A percentile compares a stretch with the other conserved stretches of the same genome.
Evolutionary conservation across 345 rosid species (phyloP).

Genomic region (Pseudoturritis turrita): DNA sequence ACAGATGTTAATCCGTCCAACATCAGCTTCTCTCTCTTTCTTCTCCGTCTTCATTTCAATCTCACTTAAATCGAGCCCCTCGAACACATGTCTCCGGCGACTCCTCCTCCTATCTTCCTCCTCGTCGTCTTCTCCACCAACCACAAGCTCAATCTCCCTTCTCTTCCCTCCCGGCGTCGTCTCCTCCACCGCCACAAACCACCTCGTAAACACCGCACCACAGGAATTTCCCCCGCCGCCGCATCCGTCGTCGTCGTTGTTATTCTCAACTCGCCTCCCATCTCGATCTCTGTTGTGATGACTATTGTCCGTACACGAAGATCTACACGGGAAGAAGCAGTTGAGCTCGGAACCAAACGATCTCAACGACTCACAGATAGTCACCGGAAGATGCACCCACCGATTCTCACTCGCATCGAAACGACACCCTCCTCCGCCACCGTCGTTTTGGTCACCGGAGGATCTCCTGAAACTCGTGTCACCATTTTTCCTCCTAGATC

Average conservation of each 20-base stretch:
- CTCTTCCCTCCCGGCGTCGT: slow-evolving; percentile 47
- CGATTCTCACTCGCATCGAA: slow-evolving; percentile 35
- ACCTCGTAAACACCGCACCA: slow-evolving; percentile 73
- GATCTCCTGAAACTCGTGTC: slow-evolving; percentile 64
- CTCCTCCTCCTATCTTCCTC: slow-evolving; percentile 49
- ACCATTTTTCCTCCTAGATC: slow-evolving; percentile 53
- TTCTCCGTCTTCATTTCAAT: slow-evolving; percentile 38
- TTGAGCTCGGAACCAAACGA: slow-evolving; percentile 78
- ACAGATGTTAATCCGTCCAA: slow-evolving; percentile 50
- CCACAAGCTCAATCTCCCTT: slow-evolving; percentile 74
- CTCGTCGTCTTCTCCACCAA: slow-evolving; percentile 48
- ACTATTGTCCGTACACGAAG: slow-evolving; percentile 49
- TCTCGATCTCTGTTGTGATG: slow-evolving; percentile 14
- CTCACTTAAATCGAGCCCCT: slow-evolving; percentile 50
- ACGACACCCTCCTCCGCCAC: slow-evolving; percentile 13
- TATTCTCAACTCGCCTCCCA: slow-evolving; percentile 26
- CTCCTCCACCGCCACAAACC: slow-evolving; percentile 77
- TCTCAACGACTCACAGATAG: slow-evolving; percentile 79
- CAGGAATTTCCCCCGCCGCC: slow-evolving; percentile 46
- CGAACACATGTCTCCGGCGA: slow-evolving; percentile 67
- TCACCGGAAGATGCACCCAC: slow-evolving; percentile 82
- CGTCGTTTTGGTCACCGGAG: slow-evolving; percentile 19
- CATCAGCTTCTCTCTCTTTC: slow-evolving; percentile 40
- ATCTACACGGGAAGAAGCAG: slow-evolving; percentile 82
- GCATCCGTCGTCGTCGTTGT: slow-evolving; percentile 24